phyloP scores from a whole-genome alignment of 176 grass and related monocot genomes.

The Triticum turgidum region DNA sequence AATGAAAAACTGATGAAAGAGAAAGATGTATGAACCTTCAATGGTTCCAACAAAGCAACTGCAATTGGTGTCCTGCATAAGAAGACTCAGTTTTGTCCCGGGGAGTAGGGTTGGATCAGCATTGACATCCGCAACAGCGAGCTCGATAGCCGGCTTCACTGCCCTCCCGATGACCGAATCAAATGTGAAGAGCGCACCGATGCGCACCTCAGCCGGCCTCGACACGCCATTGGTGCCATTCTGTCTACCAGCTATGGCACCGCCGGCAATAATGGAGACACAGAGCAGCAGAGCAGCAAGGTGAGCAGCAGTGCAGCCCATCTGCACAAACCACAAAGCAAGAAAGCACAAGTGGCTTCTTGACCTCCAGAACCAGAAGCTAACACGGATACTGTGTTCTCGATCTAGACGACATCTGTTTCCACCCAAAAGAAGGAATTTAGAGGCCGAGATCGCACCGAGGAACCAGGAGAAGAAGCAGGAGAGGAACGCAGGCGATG shows the following conservation, averaged over 20 bases:
- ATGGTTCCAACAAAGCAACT: constrained; percentile 75
- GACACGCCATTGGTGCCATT: constrained; percentile 11
- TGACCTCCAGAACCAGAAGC: not conserved
- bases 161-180: constrained; percentile 57
- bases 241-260: constrained; percentile 22
- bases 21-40: constrained; percentile 37
- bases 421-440: not conserved
- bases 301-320: constrained; percentile 24
- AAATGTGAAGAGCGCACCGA: constrained; percentile 71
- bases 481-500: not conserved
- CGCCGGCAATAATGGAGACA: constrained; percentile 18
- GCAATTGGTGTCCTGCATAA: constrained; percentile 74
- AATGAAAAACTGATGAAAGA: not conserved
- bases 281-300: constrained; percentile 27
- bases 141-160: constrained; percentile 58
- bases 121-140: constrained; percentile 74
- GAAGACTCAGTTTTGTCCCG: constrained; percentile 51
- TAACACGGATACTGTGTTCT: not conserved
- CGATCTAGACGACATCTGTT: not conserved
- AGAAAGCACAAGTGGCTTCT: constrained; percentile 4
- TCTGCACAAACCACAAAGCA: constrained; percentile 7
- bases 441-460: not conserved
- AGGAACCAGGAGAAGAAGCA: not conserved
- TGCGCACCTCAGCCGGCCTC: constrained; percentile 44
- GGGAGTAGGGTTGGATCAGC: constrained; percentile 44